Conservation (phyloP, 2,329 filamentous ascomycete genomes). For the Mariannaea sp. region DNA sequence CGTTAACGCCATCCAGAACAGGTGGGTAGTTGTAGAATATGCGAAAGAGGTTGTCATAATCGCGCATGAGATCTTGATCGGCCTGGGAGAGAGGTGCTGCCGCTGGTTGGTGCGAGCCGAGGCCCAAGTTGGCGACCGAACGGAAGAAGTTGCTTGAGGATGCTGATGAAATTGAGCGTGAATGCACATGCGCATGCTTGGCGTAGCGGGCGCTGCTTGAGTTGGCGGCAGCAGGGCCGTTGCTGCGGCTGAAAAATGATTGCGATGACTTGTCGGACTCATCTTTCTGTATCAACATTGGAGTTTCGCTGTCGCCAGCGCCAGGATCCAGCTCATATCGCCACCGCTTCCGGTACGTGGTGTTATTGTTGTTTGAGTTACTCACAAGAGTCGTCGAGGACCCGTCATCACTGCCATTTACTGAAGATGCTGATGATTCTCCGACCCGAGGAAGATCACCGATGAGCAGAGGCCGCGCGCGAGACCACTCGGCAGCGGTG, state of each 20-base stretch:
- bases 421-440: conserved; percentile 41
- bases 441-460: conserved; percentile 60
- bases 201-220: conserved; percentile 50
- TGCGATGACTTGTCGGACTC: conserved; percentile 36
- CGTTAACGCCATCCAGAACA: conserved; percentile 80
- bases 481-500: conserved; percentile 76
- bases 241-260: conserved; percentile 40
- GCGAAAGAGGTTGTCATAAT: conserved; percentile 95
- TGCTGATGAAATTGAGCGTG: conserved; percentile 59
- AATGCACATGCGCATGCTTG: conserved; percentile 36
- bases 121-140: conserved; percentile 78
- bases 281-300: conserved; percentile 86
- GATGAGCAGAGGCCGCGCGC: conserved; percentile 36
- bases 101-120: conserved; percentile 53
- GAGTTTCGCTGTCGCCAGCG: conserved; percentile 73
- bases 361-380: conserved; percentile 10
- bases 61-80: conserved; percentile 78
- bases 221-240: conserved; percentile 31
- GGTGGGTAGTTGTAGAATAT: conserved; percentile 95
- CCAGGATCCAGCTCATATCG: conserved; percentile 86
- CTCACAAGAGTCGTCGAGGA: conserved; percentile 21
- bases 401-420: conserved; percentile 32
- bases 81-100: conserved; percentile 57
- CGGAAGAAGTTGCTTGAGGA: conserved; percentile 70
- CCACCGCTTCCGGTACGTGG: conserved; percentile 65